phyloP scores from a whole-genome alignment of 768 basidiomycete species.

The Leccinum obscurum region DNA sequence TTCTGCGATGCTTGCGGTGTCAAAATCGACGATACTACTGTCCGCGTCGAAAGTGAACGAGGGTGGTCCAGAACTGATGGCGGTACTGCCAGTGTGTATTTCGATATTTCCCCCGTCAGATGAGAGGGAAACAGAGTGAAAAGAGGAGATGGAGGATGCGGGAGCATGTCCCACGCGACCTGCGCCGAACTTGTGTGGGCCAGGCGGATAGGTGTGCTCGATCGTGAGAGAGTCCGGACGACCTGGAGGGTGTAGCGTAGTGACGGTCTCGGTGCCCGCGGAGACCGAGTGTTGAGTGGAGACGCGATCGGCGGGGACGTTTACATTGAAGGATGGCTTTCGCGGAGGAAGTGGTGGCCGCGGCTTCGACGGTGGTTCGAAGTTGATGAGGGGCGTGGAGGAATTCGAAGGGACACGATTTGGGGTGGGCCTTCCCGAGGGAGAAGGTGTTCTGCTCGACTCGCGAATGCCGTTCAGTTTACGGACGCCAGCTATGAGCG shows the following conservation, averaged over 20 bases:
- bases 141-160: constrained; percentile 76
- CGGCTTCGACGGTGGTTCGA: constrained; percentile 50
- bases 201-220: constrained; percentile 58
- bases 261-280: constrained; percentile 15
- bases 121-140: constrained; percentile 81
- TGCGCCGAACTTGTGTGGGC: constrained; percentile 37
- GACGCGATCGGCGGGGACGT: constrained; percentile 41
- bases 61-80: constrained; percentile 36
- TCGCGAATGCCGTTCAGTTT: constrained; percentile 21
- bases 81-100: constrained; percentile 2
- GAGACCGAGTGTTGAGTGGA: constrained; percentile 30
- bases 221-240: constrained; percentile 51
- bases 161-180: constrained; percentile 49
- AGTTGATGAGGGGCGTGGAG: constrained; percentile 51
- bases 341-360: constrained; percentile 68
- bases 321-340: constrained; percentile 48
- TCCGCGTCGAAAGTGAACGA: constrained; percentile 50
- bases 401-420: constrained; percentile 9
- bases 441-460: constrained; percentile 27
- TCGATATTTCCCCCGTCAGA: constrained; percentile 49
- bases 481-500: constrained; percentile 7
- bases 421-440: constrained; percentile 14
- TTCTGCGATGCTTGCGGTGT: constrained; percentile 61
- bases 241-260: constrained; percentile 31
- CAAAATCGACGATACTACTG: constrained; percentile 39